Conservation (phyloP, 1,284 basidiomycete species). For the Ustilago bromivora region DNA sequence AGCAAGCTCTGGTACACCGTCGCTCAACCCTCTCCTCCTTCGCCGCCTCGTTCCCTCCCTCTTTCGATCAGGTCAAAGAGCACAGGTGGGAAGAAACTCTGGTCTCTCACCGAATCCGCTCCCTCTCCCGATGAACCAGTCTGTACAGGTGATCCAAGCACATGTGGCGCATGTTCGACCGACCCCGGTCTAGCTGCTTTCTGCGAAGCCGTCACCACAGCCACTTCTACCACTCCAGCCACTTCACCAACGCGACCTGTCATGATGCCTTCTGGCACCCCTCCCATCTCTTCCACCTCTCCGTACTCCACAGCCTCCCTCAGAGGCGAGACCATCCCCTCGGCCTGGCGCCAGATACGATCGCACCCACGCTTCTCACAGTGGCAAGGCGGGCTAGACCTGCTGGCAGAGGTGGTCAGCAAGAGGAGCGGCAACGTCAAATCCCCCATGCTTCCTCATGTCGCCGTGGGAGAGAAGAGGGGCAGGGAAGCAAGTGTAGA, state of each 20-base stretch:
- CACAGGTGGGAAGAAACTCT: conserved; percentile 37
- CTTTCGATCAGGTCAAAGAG: conserved; percentile 16
- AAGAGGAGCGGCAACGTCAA: conserved; percentile 44
- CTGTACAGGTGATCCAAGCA: conserved; percentile 57
- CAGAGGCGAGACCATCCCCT: conserved; percentile 54
- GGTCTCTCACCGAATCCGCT: conserved; percentile 21
- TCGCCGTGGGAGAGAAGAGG: conserved; percentile 10
- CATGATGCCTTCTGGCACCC: conserved; percentile 28
- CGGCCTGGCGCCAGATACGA: conserved; percentile 63
- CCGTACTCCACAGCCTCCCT: conserved; percentile 1
- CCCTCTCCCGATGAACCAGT: conserved; percentile 24
- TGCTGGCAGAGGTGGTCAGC: conserved; percentile 66
- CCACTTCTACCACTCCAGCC: conserved; percentile 16
- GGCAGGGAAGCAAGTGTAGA: conserved; percentile 37
- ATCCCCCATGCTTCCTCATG: conserved; percentile 33
- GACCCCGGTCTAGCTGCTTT: conserved; percentile 58
- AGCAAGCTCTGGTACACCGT: conserved; percentile 53
- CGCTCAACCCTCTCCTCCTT: conserved; percentile 19
- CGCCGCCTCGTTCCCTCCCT: conserved; percentile 23
- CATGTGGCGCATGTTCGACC: conserved; percentile 50
- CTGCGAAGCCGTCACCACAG: conserved; percentile 52
- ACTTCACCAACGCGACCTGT: conserved; percentile 17
- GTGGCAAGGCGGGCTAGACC: conserved; percentile 62
- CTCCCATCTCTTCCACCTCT: conserved; percentile 8
- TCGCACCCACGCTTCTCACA: conserved; percentile 63